Evolutionary conservation across 805 yeast species (phyloP), one percentile per base, ranked within the genome.

Genomic region (Teunomyces cretensis): DNA sequence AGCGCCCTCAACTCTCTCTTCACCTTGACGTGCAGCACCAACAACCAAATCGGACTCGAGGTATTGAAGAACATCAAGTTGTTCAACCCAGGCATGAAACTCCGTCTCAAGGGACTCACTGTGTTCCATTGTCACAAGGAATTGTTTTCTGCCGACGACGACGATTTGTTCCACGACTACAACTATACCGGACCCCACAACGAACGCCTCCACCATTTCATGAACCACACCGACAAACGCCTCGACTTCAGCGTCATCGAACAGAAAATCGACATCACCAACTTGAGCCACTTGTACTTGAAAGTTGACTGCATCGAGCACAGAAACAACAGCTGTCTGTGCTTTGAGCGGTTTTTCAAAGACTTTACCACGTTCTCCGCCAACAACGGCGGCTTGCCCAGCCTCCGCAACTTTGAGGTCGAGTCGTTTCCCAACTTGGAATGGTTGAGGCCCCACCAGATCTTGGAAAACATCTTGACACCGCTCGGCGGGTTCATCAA

Each of bases 361-460:
- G 61, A 64, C 41, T 56, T 66, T 6, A 44, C 65, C 2, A 16
- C 37, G 7, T 64, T 42, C 43, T 55, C 64, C 9, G 41, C 26
- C 6, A 16, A 43, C 2, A 43, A 65, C 46, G 47, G 46, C 26
- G 70, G 70, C 1, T 50, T 67, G 40, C 71, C 70, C 6, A 64
- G 64, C 42, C 48, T 68, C 32, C 42, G 27, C 4, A 55, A 57
- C 39, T 60, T 67, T 42, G 65, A 62, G 46, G 41, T 65, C 33
- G 70, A 62, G 43, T 52, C 61, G 27, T 62, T 55, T 44, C 71
- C 69, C 13, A 62, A 60, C 41, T 41, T 55, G 22, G 71, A 65
- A 40, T 67, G 72, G 72, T 46, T 64, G 33, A 48, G 69, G 17
- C 70, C 73, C 5, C 64, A 61, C 42, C 67, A 64, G 50, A 51